Evolutionary conservation across 2,329 filamentous ascomycete species (phyloP).

Genomic region (Thelonectria olida): DNA sequence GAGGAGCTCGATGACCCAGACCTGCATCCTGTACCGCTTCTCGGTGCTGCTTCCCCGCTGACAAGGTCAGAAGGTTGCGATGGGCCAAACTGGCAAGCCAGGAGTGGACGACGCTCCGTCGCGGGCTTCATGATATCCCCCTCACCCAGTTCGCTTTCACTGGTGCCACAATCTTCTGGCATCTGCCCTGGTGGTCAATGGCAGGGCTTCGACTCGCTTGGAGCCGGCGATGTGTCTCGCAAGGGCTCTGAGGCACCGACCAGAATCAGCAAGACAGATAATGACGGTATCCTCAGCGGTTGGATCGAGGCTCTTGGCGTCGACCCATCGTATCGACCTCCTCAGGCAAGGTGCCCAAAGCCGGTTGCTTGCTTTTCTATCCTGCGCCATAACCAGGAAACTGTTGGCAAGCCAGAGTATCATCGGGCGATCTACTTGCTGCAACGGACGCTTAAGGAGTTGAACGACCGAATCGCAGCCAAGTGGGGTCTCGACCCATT

Average conservation of each 20-base stretch:
- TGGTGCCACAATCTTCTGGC: slow-evolving; percentile 65
- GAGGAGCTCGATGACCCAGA: slow-evolving; percentile 84
- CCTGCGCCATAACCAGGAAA: slow-evolving; percentile 62
- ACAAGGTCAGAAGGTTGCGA: slow-evolving; percentile 61
- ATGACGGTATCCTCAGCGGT: slow-evolving; percentile 73
- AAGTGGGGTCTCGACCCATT: slow-evolving; percentile 85
- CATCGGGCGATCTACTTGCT: slow-evolving; percentile 88
- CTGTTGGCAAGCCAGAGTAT: slow-evolving; percentile 65
- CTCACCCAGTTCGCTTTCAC: slow-evolving; percentile 71
- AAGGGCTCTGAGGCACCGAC: slow-evolving; percentile 63
- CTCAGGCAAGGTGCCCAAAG: slow-evolving; percentile 75
- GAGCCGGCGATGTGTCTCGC: slow-evolving; percentile 57
- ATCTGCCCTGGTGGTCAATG: slow-evolving; percentile 57
- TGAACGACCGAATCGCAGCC: slow-evolving; percentile 75
- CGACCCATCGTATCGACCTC: slow-evolving; percentile 85
- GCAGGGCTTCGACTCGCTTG: slow-evolving; percentile 65
- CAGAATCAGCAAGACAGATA: slow-evolving; percentile 63
- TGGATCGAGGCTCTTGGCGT: slow-evolving; percentile 94
- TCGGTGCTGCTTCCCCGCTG: slow-evolving; percentile 72
- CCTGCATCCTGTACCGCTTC: slow-evolving; percentile 77
- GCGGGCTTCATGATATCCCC: slow-evolving; percentile 72
- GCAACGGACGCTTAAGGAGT: slow-evolving; percentile 79
- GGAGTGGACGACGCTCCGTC: slow-evolving; percentile 66
- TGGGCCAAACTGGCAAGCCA: slow-evolving; percentile 58
- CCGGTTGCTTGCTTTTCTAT: slow-evolving; percentile 90